Base-by-base conservation (phyloP, 2,329 filamentous ascomycete genomes). In the Penicillium thymicola region DNA sequence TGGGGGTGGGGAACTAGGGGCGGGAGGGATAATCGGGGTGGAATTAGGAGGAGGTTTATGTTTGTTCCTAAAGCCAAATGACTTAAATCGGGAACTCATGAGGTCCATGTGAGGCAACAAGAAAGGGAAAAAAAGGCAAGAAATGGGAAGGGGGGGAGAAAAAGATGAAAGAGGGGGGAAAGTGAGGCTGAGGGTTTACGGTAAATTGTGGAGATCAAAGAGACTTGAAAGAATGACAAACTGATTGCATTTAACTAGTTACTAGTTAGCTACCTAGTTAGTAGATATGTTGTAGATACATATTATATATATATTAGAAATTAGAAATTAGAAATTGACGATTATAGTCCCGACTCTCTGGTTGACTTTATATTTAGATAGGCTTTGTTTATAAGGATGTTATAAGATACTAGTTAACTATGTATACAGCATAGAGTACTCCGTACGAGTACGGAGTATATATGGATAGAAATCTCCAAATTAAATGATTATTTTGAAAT, bases 41-140 rank as follows among this genome's bases (percentile, higher is more conserved):
- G 63, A 61, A 63, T 62, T 69, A 64, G 62, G 62, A 62, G 69
- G 70, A 68, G 65, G 53, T 37, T 54, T 60, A 60, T 59, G 42
- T 56, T 60, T 70, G 69, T 67, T 78, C 69, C 73, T 72, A 70
- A 80, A 80, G 70, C 72, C 75, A 68, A 80, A 73, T 65, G 73
- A 75, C 71, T 79, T 80, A 62, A 81, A 75, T 67, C 78, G 75
- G 70, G 78, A 77, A 74, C 74, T 81, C 78, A 81, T 81, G 70
- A 75, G 73, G 72, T 79, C 78, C 73, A 78, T 75, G 67, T 67
- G 65, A 64, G 60, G 66, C 61, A 47, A 65, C 55, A 55, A 57
- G 50, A 56, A 58, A 60, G 43, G 42, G 47, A 5, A 46, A 50
- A 41, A n/a, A 25, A 37, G 14, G 14, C 25, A 25, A 34, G 28